phyloP scores from a whole-genome alignment of 1,284 basidiomycete genomes.

The Paramarasmius palmivorus region DNA sequence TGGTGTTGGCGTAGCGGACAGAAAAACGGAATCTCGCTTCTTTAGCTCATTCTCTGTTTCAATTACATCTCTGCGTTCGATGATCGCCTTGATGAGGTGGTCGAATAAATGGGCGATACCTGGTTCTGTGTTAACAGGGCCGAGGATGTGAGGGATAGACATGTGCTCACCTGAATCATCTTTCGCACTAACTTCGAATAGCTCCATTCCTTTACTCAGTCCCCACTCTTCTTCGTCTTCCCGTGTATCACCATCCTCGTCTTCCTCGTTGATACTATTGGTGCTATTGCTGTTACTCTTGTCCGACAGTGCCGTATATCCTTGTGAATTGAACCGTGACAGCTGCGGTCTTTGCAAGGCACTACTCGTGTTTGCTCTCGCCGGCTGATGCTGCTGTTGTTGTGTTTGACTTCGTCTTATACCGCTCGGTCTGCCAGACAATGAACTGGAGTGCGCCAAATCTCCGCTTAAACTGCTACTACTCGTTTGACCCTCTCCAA shows the following conservation, averaged over 20 bases:
- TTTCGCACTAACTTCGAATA: constrained; percentile 86
- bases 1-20: constrained; percentile 60
- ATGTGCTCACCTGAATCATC: constrained; percentile 68
- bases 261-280: constrained; percentile 68
- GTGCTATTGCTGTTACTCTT: constrained; percentile 52
- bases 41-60: constrained; percentile 77
- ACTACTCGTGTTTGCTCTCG: constrained; percentile 47
- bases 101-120: constrained; percentile 79
- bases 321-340: constrained; percentile 56
- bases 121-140: constrained; percentile 27
- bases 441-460: no score
- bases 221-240: constrained; percentile 73
- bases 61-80: constrained; percentile 72
- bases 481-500: constrained; percentile 45
- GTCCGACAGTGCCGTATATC: constrained; percentile 57
- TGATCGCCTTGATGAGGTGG: constrained; percentile 75
- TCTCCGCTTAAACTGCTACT: constrained; percentile 9
- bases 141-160: constrained; percentile 10
- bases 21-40: constrained; percentile 78
- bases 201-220: constrained; percentile 75
- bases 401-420: constrained; percentile 24
- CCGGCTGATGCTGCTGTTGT: constrained; percentile 54
- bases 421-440: no score
- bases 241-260: constrained; percentile 36
- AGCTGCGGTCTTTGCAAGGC: constrained; percentile 44